Base-by-base conservation (phyloP, 1,139 yeast species). In the Pneumocystis carinii region DNA sequence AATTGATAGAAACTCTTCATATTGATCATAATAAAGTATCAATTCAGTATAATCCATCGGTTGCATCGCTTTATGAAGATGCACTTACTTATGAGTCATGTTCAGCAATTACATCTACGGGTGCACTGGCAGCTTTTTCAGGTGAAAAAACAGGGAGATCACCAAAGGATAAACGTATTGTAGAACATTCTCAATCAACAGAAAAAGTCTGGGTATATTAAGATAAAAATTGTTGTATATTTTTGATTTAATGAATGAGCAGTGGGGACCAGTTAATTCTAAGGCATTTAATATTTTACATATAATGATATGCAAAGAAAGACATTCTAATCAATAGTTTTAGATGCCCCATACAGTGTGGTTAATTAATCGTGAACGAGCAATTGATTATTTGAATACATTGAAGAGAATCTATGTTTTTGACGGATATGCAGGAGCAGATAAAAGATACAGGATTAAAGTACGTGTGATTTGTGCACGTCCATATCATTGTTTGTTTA, bases 391-490 rank as follows among this genome's bases (percentile, higher is more conserved):
- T 80, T 83, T 92, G 75, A 87, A 96, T 81, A 92, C 97, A 67
- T 86, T 96, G 78, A 92, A 87, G 73, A 87, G 90, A 76, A 85
- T 92, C 73, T 92, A 87, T 76, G 94, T 92, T 68, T 90, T 92
- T 70, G 98, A 92, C 75, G 97, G 97, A 55, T 92, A 76, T 74
- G 98, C 97, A 64, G 98, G 98, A 69, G 92, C 97, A 97, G 98
- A 92, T 76, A 97, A 97, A 74, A 85, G 89, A 75, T 92, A 92
- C 84, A 84, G 97, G 79, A 84, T 92, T 76, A 90, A 90, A 80
- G 95, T 92, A 67, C 85, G 98, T 78, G 86, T 92, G 70, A 94
- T 92, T 66, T 90, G 97, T 79, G 97, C 97, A 67, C 86, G 97
- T 76, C 97, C 98, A 66, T 92, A 92, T 81, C 98, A 92, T 75